Conservation (phyloP, 2,329 filamentous ascomycete genomes). For the Metarhizium sp. region DNA sequence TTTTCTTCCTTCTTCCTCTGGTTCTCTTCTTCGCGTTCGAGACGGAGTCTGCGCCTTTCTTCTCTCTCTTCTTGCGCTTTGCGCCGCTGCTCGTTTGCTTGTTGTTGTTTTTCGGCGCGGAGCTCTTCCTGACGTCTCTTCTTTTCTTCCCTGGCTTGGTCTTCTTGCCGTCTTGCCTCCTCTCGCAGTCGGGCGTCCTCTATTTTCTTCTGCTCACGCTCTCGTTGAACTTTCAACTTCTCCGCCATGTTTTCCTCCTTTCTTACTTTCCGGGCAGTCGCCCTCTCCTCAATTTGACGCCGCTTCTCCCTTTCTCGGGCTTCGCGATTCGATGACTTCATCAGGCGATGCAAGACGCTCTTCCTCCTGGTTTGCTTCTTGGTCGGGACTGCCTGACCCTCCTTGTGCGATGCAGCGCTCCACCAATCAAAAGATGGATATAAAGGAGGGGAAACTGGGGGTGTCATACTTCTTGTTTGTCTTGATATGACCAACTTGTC, state of each 20-base stretch:
- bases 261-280: constrained; percentile 1
- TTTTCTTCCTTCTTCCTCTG: constrained; percentile 11
- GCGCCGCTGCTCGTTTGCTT: constrained; percentile 10
- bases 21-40: constrained; percentile 8
- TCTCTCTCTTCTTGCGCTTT: constrained; percentile 10
- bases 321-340: constrained; percentile 16
- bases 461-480: constrained; percentile 87
- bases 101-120: constrained; percentile 5
- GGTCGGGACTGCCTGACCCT: constrained; percentile 4
- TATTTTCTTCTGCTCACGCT: constrained; percentile 5
- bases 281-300: constrained; percentile 7
- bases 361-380: constrained; percentile 9
- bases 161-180: constrained; percentile 10
- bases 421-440: constrained; percentile 25
- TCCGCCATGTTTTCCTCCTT: constrained; percentile 4
- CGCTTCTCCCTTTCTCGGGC: constrained; percentile 4
- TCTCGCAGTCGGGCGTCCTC: constrained; percentile 4
- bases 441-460: constrained; percentile 18
- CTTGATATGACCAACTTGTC: constrained; percentile 94
- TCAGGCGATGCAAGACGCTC: constrained; percentile 10
- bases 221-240: neutral
- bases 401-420: constrained; percentile 9
- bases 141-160: constrained; percentile 10
- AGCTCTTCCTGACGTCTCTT: constrained; percentile 6
- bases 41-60: constrained; percentile 3